Base-by-base conservation (phyloP, 768 basidiomycete genomes). In the Rubroboletus pulcherrimus region DNA sequence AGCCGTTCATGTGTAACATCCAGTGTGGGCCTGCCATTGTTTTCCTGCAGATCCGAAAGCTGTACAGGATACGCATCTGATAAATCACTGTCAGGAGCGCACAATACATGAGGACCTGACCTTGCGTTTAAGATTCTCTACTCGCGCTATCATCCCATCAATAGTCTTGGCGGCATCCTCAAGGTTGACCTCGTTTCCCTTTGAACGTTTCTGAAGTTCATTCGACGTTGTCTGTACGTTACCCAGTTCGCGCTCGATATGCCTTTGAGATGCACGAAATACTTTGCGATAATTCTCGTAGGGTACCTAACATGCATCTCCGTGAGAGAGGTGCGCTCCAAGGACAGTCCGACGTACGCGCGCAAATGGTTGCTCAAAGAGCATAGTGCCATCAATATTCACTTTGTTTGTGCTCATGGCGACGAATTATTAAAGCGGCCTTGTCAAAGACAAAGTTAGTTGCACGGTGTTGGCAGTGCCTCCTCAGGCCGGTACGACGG, bases 271-370 rank as follows among this genome's bases (percentile, higher is more conserved):
- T 17, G 85, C 81, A 34, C 92, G 84, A 66, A 95, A 94, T n/a
- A 87, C 79, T 72, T 89, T 91, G 63, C 90, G 85, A 65, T 92
- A 90, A 62, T 89, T 89, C 75, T 95, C 93, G 71, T 87, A 91
- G 11, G 93, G 93, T 12, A 93, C 90, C 93, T 95, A 60, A 38
- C 31, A 45, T 40, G 45, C 34, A 48, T 51, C 42, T 42, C n/a
- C 11, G 51, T 69, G 56, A 65, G 55, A 45, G 24, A 31, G 47
- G 45, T 37, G 24, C 49, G 45, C 29, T 31, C n/a, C 11, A 21
- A 21, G 42, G 35, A 53, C 38, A 45, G 54, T 35, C 37, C 34
- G 53, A 65, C 80, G 49, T 65, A 91, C 91, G 63, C 85, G 77
- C 15, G 81, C 81, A 71, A 93, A 91, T 0, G 90, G 90, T 63